Evolutionary conservation across 345 rosid genomes (phyloP).

Genomic region (Triadica sebifera): DNA sequence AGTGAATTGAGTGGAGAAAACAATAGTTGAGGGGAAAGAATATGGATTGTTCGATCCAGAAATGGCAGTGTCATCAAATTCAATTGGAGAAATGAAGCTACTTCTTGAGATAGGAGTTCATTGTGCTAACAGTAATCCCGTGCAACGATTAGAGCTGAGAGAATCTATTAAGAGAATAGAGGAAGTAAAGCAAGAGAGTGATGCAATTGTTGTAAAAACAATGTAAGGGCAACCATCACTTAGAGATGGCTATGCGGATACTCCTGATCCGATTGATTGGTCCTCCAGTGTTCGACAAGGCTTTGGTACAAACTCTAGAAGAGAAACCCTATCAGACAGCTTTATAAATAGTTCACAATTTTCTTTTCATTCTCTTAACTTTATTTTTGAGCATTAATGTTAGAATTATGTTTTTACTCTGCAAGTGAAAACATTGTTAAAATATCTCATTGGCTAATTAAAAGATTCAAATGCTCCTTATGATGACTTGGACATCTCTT

Average conservation of each 20-base stretch:
- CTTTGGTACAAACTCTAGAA: neutral
- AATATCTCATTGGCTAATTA: no score
- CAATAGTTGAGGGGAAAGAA: conserved; percentile 42
- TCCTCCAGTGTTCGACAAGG: neutral
- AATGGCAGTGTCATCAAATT: conserved; percentile 34
- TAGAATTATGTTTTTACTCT: no score
- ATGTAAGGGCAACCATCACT: conserved; percentile 22
- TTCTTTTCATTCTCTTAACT: conserved; percentile 11
- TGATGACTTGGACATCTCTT: no score
- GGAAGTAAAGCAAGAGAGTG: conserved; percentile 37
- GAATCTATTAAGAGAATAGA: conserved; percentile 61
- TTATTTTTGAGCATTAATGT: no score
- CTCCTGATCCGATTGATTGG: neutral
- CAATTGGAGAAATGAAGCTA: conserved; percentile 38
- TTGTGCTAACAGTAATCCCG: conserved; percentile 49
- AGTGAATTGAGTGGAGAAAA: conserved; percentile 51
- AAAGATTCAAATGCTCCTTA: no score
- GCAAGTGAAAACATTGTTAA: no score
- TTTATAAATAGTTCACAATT: conserved; percentile 2
- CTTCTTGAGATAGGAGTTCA: conserved; percentile 58
- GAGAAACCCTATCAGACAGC: neutral
- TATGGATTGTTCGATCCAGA: conserved; percentile 61
- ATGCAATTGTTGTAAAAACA: conserved; percentile 20
- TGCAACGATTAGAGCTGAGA: conserved; percentile 43
- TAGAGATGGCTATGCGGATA: conserved; percentile 24